Evolutionary conservation across 148 eudicot species (phyloP).

Genomic region (Spergularia marina): DNA sequence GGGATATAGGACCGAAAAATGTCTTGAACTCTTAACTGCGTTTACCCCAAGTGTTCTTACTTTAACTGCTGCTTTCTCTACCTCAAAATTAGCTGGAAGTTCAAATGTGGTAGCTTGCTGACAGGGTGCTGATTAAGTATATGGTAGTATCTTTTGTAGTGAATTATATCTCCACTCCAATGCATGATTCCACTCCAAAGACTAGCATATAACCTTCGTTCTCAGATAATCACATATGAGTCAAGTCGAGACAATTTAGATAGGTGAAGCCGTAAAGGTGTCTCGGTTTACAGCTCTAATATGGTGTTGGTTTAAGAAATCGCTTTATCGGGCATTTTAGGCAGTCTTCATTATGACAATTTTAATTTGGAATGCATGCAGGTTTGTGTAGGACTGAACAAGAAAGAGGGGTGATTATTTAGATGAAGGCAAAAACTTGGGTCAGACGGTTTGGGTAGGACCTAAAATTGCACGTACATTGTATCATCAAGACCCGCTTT

Average conservation of each 20-base stretch:
- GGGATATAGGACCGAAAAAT: background rate
- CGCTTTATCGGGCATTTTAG: slow-evolving; percentile 2
- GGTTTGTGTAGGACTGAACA: slow-evolving; percentile 18
- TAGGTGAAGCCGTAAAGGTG: background rate
- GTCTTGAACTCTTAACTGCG: background rate
- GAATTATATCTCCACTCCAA: background rate
- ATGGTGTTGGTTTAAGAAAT: background rate
- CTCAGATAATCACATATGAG: background rate
- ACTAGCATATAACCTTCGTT: background rate
- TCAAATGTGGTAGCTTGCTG: background rate
- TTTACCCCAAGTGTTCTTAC: background rate
- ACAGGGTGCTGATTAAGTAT: background rate
- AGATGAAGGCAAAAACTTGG: background rate
- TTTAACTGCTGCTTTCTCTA: background rate
- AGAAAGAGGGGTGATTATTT: background rate
- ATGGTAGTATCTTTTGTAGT: background rate
- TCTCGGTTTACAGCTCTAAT: background rate
- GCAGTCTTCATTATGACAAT: background rate
- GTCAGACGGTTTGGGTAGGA: background rate
- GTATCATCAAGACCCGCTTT: no score
- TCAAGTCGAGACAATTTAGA: background rate
- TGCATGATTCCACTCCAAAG: background rate
- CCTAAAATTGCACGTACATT: background rate
- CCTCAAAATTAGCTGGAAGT: background rate
- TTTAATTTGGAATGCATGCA: slow-evolving; percentile 17